Conservation (phyloP, 257 asterid species). For the Cinchona pubescens region DNA sequence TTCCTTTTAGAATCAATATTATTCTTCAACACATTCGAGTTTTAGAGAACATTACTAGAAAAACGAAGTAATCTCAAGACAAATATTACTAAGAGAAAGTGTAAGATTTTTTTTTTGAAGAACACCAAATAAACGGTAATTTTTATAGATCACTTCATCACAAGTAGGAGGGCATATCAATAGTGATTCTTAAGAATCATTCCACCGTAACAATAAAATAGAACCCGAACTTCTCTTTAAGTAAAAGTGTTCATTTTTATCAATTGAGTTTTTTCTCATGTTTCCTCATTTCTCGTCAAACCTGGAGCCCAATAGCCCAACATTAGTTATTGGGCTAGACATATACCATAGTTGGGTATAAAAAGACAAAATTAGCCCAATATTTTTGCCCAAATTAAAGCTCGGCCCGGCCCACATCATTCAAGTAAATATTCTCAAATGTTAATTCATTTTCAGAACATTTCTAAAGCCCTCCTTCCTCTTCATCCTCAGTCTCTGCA, state of each 20-base stretch:
- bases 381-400: neutral
- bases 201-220: too few relatives aligned
- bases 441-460: slow-evolving; percentile 12
- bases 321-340: neutral
- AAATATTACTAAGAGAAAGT: neutral
- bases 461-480: slow-evolving; percentile 45
- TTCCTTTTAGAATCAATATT: too few relatives aligned
- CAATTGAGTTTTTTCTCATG: too few relatives aligned
- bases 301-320: too few relatives aligned
- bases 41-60: neutral
- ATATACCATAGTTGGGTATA: neutral
- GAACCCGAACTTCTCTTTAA: too few relatives aligned
- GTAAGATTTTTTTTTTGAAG: neutral
- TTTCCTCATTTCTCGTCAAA: too few relatives aligned
- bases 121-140: neutral
- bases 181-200: too few relatives aligned
- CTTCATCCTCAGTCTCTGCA: neutral
- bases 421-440: neutral
- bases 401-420: neutral
- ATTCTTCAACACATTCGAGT: neutral
- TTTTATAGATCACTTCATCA: too few relatives aligned
- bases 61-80: neutral
- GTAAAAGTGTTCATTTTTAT: too few relatives aligned
- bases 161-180: too few relatives aligned
- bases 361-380: neutral